Evolutionary conservation across 108 stramenopile genomes (phyloP), one percentile per base, ranked within the genome.

Genomic region (Cyclostephanos invisitatus): DNA sequence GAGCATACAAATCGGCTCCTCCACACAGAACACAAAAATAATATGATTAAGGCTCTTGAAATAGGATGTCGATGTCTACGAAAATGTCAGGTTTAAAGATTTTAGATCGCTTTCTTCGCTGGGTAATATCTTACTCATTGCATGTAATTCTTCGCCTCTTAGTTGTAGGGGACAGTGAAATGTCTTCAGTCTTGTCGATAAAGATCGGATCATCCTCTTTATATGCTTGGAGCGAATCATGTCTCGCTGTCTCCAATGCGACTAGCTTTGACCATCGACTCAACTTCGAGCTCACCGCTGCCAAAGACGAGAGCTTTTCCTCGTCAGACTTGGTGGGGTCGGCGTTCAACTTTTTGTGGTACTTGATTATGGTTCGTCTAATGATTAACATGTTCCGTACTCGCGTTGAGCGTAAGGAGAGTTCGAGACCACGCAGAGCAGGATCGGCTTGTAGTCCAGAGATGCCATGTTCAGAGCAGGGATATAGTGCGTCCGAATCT

Each of bases 191-290:
- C 48, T 3, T 20, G 17, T 29, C n/a, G 42, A 7, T 50, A 3
- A 50, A 49, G 21, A 72, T 72, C 61, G 38, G 15, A 42, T 62
- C 62, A 51, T 72, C 70, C 8, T n/a, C 61, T 11, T 32, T 46
- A 50, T 72, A 62, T 22, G 61, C 59, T n/a, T 61, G 59, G 0
- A 62, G 47, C 10, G 61, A 72, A 35, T 51, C 61, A 7, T 40
- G 32, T 2, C 61, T 46, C 8, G 70, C 70, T 6, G 70, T 53
- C 48, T 72, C 70, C 15, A 37, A n/a, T 37, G 70, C 70, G 47
- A 72, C 70, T 51, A 36, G 27, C 15, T 28, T n/a, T 53, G 70
- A 63, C 70, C 70, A 72, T 22, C n/a, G 38, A 36, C 62, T 72
- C 61, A 72, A 40, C 61, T 72, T 72, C 18, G 29, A 20, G 18